These are phyloP conservation scores for Kwoniella dendrophila DNA, from an alignment of 768 basidiomycete genomes.

Conservation along the genomic window DNA sequence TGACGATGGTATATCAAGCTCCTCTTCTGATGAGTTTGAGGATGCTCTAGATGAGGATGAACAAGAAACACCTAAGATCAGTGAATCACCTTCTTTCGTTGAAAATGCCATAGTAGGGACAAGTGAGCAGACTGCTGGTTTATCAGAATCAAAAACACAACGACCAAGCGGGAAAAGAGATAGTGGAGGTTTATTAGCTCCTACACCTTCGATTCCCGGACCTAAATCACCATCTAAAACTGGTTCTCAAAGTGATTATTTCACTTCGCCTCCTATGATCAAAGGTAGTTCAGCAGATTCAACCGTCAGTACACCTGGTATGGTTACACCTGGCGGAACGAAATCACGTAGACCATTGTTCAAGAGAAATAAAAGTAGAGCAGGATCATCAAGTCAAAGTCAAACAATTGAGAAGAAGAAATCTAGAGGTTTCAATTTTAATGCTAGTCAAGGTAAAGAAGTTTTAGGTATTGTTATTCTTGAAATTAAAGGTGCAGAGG, in stretches of 20 bases:
- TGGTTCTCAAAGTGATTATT: constrained; percentile 32
- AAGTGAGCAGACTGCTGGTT: constrained; percentile 18
- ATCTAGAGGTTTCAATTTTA: constrained; percentile 63
- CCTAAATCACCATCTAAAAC: constrained; percentile 26
- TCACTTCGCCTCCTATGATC: not conserved
- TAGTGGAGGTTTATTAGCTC: constrained; percentile 26
- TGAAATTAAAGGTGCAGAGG: constrained; percentile 79
- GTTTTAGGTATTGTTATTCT: constrained; percentile 93
- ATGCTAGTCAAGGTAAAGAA: constrained; percentile 67
- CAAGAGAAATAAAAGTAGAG: constrained; percentile 28
- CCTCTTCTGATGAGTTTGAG: constrained; percentile 44
- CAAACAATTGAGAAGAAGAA: constrained; percentile 56
- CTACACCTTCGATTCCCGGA: constrained; percentile 3
- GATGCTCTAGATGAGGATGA: constrained; percentile 43
- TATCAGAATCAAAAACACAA: constrained; percentile 19
- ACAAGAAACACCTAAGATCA: constrained; percentile 17
- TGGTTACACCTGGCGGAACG: constrained; percentile 40
- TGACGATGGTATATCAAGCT: constrained; percentile 44
- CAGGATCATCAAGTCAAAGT: constrained; percentile 21
- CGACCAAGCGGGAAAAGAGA: constrained; percentile 19
- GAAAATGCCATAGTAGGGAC: constrained; percentile 15
- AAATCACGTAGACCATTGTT: constrained; percentile 28
- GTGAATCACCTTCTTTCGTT: constrained; percentile 19
- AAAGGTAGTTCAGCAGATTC: constrained; percentile 13
- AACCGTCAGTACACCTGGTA: constrained; percentile 23